phyloP scores from a whole-genome alignment of 768 basidiomycete species.

The Tephrocybe sp. region DNA sequence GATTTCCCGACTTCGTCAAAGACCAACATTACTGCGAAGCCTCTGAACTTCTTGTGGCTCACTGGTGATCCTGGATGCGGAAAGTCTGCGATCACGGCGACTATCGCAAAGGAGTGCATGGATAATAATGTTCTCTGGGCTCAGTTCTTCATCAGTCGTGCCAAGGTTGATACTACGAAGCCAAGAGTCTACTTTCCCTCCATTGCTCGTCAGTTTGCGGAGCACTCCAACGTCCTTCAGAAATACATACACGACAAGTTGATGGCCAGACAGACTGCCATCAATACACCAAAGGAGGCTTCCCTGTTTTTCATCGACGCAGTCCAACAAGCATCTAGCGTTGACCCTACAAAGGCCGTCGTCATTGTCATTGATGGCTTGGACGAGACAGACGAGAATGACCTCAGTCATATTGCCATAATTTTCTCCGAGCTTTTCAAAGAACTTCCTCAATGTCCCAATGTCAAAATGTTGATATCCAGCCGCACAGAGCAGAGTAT shows the following conservation, averaged over 20 bases:
- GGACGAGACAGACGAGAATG: slow-evolving; percentile 16
- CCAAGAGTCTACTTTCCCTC: slow-evolving; percentile 17
- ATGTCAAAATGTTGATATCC: slow-evolving; percentile 16
- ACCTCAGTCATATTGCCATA: slow-evolving; percentile 8
- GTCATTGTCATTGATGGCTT: slow-evolving; percentile 20
- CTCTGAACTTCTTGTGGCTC: slow-evolving; percentile 19
- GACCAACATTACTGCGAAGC: no score
- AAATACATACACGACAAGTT: slow-evolving; percentile 5
- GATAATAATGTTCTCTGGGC: slow-evolving; percentile 16
- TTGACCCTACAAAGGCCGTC: slow-evolving; percentile 8
- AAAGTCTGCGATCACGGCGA: slow-evolving; percentile 20
- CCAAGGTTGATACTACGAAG: slow-evolving; percentile 14
- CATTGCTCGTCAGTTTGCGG: slow-evolving; percentile 16
- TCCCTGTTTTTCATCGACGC: slow-evolving; percentile 13
- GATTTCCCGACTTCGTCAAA: slow-evolving; percentile 3
- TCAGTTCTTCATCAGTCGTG: slow-evolving; percentile 20
- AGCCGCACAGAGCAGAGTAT: slow-evolving; percentile 16
- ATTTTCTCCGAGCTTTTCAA: slow-evolving; percentile 14
- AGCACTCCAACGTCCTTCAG: slow-evolving; percentile 4
- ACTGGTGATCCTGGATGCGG: slow-evolving; percentile 18
- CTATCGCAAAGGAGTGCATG: slow-evolving; percentile 15
- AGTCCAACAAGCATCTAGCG: slow-evolving; percentile 6
- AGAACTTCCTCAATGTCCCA: background rate
- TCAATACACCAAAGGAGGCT: slow-evolving; percentile 13
- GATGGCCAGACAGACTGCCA: background rate